These are phyloP conservation scores for Cyclospora cayetanensis DNA, from an alignment of 169 alveolate species.

Conservation along the genomic window DNA sequence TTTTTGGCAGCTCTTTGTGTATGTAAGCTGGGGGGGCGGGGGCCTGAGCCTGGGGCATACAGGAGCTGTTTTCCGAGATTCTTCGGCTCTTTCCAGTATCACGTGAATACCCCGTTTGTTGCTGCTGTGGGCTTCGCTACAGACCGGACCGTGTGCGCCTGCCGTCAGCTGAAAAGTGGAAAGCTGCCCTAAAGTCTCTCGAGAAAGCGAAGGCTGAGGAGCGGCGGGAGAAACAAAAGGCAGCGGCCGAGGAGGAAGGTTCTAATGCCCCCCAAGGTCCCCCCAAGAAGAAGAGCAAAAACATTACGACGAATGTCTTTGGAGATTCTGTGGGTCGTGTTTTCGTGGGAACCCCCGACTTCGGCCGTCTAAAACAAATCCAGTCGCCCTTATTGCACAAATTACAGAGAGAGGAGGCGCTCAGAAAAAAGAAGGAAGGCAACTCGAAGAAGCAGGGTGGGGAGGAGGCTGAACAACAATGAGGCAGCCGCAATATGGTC, in stretches of 20 bases:
- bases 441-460: not conserved
- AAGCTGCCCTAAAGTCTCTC: slow-evolving; percentile 18
- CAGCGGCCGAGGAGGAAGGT: not conserved
- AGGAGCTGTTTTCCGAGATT: too few relatives aligned
- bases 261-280: not conserved
- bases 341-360: slow-evolving; percentile 53
- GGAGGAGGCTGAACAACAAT: too few relatives aligned
- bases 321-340: slow-evolving; percentile 61
- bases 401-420: not conserved
- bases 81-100: too few relatives aligned
- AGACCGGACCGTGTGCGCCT: slow-evolving; percentile 48
- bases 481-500: too few relatives aligned
- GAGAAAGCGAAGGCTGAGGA: slow-evolving; percentile 2
- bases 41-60: too few relatives aligned
- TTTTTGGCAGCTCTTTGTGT: not conserved
- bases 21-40: too few relatives aligned
- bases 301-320: slow-evolving; percentile 29
- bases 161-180: slow-evolving; percentile 33
- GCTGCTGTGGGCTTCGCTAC: not conserved
- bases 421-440: not conserved
- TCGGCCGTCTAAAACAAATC: not conserved
- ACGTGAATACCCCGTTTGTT: too few relatives aligned
- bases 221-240: not conserved
- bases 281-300: slow-evolving; percentile 46
- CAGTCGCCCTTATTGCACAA: slow-evolving; percentile 35